Evolutionary conservation across 2,329 filamentous ascomycete species (phyloP).

Genomic region (Nemania sp.): DNA sequence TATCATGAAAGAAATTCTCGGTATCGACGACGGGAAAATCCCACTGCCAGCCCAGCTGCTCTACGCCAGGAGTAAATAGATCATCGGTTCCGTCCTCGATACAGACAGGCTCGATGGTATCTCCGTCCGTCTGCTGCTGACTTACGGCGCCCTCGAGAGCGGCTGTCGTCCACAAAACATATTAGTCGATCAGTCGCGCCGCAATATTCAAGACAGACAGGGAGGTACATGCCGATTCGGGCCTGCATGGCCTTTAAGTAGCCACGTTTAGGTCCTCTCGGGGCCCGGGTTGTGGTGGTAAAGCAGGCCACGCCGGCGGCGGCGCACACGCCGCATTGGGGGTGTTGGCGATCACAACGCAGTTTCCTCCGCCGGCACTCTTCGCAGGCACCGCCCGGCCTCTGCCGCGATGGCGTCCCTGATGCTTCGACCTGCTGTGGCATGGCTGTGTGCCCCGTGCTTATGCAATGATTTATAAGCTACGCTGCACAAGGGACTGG

Average conservation of each 20-base stretch:
- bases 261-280: slow-evolving; percentile 17
- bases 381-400: slow-evolving; percentile 17
- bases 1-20: slow-evolving; percentile 4
- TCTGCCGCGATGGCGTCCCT: slow-evolving; percentile 12
- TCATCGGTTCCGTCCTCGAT: slow-evolving; percentile 6
- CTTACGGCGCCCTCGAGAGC: slow-evolving; percentile 11
- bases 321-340: slow-evolving; percentile 12
- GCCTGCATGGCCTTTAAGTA: slow-evolving; percentile 18
- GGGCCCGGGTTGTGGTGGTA: slow-evolving; percentile 2
- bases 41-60: slow-evolving; percentile 9
- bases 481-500: slow-evolving; percentile 4
- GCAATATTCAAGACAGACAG: not conserved
- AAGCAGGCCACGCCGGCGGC: slow-evolving; percentile 10
- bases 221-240: slow-evolving; percentile 4
- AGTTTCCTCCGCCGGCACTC: slow-evolving; percentile 21
- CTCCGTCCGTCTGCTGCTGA: slow-evolving; percentile 9
- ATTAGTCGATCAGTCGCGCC: not conserved
- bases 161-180: not conserved
- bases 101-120: not conserved
- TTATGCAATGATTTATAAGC: slow-evolving; percentile 14
- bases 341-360: slow-evolving; percentile 17
- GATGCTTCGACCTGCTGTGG: slow-evolving; percentile 3
- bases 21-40: slow-evolving; percentile 3
- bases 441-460: slow-evolving; percentile 9
- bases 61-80: slow-evolving; percentile 8